These are phyloP conservation scores for Cordyceps pruinosa DNA, from an alignment of 2,329 filamentous ascomycete species.

Conservation along the genomic window DNA sequence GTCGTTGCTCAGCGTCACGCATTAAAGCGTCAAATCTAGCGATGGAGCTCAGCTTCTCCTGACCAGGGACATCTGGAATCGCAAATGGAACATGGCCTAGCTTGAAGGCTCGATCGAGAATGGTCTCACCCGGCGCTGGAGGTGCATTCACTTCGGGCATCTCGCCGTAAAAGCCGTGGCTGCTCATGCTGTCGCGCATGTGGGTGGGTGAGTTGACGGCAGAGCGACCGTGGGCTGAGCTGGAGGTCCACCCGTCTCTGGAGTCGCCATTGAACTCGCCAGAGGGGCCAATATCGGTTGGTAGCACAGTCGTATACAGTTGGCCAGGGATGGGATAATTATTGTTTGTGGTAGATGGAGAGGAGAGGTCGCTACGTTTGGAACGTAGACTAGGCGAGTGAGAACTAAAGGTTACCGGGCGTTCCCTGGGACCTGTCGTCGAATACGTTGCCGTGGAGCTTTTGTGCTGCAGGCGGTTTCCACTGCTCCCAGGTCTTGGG, in stretches of 20 bases:
- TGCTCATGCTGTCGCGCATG: constrained; percentile 48
- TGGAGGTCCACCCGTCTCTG: constrained; percentile 49
- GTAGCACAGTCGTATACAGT: constrained; percentile 45
- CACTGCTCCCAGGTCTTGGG: constrained; percentile 36
- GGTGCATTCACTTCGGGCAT: constrained; percentile 42
- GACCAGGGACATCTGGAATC: constrained; percentile 45
- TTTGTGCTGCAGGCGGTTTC: constrained; percentile 39
- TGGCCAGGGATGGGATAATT: constrained; percentile 35
- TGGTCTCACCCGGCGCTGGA: constrained; percentile 53
- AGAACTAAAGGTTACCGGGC: constrained; percentile 46
- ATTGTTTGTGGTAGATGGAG: constrained; percentile 43
- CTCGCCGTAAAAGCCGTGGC: constrained; percentile 34
- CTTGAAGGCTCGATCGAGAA: constrained; percentile 60
- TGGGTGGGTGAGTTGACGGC: constrained; percentile 50
- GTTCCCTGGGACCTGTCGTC: constrained; percentile 40
- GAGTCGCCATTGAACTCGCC: constrained; percentile 50
- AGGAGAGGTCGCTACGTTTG: constrained; percentile 56
- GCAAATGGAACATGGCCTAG: constrained; percentile 56
- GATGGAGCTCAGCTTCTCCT: constrained; percentile 57
- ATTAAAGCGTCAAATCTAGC: constrained; percentile 61
- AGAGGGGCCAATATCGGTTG: constrained; percentile 49
- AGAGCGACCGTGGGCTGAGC: constrained; percentile 50
- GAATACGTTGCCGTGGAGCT: constrained; percentile 41
- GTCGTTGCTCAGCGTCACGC: constrained; percentile 50
- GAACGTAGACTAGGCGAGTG: constrained; percentile 56